Base-by-base conservation (phyloP, 495 filamentous ascomycete genomes). In the Schizothecium vesticola region DNA sequence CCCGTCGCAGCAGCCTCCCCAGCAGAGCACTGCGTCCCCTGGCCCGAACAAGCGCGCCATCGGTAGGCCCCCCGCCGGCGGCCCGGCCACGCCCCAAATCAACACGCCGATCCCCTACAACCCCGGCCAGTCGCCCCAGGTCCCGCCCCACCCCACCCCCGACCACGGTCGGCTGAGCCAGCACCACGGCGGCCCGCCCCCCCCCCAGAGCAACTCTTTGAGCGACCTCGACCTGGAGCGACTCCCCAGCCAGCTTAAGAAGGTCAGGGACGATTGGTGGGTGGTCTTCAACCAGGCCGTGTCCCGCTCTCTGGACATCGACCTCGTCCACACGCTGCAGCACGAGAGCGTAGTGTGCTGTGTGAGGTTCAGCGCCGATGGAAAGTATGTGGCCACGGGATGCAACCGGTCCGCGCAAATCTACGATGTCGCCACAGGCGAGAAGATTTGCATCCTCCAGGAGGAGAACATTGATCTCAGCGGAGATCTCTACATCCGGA, bases 291-390 rank as follows among this genome's bases (percentile, higher is more conserved):
- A 96, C 79, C 91, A 92, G 56, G 84, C 88, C 63, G 90, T 96
- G 43, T 90, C 89, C 65, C 90, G 93, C 59, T 86, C 92, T 43
- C 83, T 96, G 61, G 93, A 96, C 74, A 91, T 96, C 33, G 92
- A 96, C 67, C 83, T 96, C 24, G 87, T 94, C n/a, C 92, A 95
- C 75, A 93, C 91, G 21, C 83, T 96, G 16, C 84, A 86, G 67
- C 93, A 96, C 72, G 91, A 96, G 71, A 95, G 91, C 69, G 92
- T 95, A 56, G 92, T 96, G 3, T 95, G 92, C 83, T 96, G 93
- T 77, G 93, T 96, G 23, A 83, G 92, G 62, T 96, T 96, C 79
- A 96, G 93, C 74, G 86, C 88, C 62, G 92, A 96, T 73, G 92
- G 93, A 71, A 92, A 92, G 76, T 94, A 91, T 74, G 88, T 96